Evolutionary conservation across 1,284 basidiomycete genomes (phyloP), one percentile per base, ranked within the genome.

Genomic region (Pseudozyma hubeiensis): DNA sequence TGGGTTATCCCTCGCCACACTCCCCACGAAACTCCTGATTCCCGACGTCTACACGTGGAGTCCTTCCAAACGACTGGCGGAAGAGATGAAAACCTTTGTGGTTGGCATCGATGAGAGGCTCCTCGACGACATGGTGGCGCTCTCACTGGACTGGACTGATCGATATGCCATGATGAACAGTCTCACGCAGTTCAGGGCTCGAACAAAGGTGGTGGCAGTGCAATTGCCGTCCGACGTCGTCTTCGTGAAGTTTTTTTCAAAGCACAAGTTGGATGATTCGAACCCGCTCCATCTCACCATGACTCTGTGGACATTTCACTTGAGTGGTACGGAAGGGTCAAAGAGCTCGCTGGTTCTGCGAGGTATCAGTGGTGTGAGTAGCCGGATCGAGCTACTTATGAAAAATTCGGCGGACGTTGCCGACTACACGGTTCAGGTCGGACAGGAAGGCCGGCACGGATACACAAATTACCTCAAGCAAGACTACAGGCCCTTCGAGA

Each of bases 211-310:
- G n/a, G n/a, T 17, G 31, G 46, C 46, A 16, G 14, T 48, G 6
- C 46, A 48, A n/a, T 31, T 48, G 33, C 31, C 46, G 31, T 34
- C 46, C 16, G 16, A 24, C 33, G n/a, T 48, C 33, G 33, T 35
- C 4, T 48, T 48, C n/a, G 33, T 48, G 16, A 48, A 48, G 11
- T 19, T 48, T 31, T 34, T 13, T 17, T 16, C 14, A 35, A 16
- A 16, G 3, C 2, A 35, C 33, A 48, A n/a, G 31, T 35, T 48
- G 6, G 46, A 7, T 6, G 7, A 3, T 7, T 34, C 46, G 17
- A 35, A 35, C 13, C 46, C 33, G 7, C 9, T 17, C 33, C n/a
- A 7, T 7, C 3, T 7, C 16, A 35, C 46, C 3, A 35, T 48
- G 46, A 48, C 46, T 5, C 16, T 48, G 1, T 48, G 46, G 46